Conservation (phyloP, 2,329 filamentous ascomycete species). For the Ophiostoma sp. region DNA sequence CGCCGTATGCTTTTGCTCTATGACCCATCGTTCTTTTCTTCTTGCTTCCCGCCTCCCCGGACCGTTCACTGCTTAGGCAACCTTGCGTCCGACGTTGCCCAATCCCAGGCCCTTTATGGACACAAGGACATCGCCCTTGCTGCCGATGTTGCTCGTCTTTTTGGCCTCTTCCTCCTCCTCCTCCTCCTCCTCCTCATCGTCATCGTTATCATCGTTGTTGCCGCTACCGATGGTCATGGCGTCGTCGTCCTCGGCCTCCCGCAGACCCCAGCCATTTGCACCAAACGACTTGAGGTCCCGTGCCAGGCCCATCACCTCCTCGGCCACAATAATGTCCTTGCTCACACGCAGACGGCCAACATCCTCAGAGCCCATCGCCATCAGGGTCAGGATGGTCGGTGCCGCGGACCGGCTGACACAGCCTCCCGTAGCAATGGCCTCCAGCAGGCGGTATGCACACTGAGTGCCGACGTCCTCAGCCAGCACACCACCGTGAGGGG, state of each 20-base stretch:
- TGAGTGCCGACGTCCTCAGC: slow-evolving; percentile 86
- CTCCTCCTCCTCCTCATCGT: slow-evolving; percentile 29
- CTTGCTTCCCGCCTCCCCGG: background rate
- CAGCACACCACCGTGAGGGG: slow-evolving; percentile 71
- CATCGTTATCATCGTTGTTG: slow-evolving; percentile 54
- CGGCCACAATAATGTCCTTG: slow-evolving; percentile 72
- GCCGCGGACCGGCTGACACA: slow-evolving; percentile 70
- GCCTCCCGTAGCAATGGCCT: slow-evolving; percentile 74
- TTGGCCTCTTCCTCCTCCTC: slow-evolving; percentile 7
- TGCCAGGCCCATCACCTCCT: slow-evolving; percentile 72
- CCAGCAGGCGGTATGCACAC: slow-evolving; percentile 83
- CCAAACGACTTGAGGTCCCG: slow-evolving; percentile 86
- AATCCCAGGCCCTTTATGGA: slow-evolving; percentile 91
- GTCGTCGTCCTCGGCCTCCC: slow-evolving; percentile 63
- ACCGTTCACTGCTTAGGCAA: slow-evolving; percentile 38
- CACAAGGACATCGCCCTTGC: slow-evolving; percentile 62
- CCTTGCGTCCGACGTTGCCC: slow-evolving; percentile 90
- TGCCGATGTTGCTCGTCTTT: slow-evolving; percentile 32
- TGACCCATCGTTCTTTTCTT: background rate
- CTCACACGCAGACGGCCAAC: slow-evolving; percentile 81
- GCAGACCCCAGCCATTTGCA: slow-evolving; percentile 81
- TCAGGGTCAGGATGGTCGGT: slow-evolving; percentile 72
- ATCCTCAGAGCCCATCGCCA: slow-evolving; percentile 98
- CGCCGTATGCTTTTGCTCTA: slow-evolving; percentile 19
- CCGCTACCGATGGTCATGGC: slow-evolving; percentile 56